phyloP scores from a whole-genome alignment of 2,329 filamentous ascomycete genomes.

The Trichoderma atrobrunneum region DNA sequence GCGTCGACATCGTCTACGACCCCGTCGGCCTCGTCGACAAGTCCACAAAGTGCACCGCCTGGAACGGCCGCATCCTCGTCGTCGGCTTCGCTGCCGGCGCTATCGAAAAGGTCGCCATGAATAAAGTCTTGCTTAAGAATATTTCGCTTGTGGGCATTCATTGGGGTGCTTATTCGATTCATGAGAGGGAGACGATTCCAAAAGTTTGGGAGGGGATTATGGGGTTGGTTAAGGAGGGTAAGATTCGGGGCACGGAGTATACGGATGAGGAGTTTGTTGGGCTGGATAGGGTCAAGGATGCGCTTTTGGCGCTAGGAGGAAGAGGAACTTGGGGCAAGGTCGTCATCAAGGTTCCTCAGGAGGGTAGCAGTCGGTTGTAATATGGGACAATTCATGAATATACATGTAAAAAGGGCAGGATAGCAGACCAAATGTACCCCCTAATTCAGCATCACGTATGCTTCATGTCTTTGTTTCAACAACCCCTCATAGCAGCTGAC shows the following conservation, averaged over 20 bases:
- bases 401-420: neutral
- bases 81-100: conserved; percentile 74
- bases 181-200: conserved; percentile 68
- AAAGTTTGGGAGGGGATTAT: conserved; percentile 82
- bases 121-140: conserved; percentile 90
- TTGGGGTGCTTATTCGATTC: conserved; percentile 80
- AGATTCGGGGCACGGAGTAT: conserved; percentile 80
- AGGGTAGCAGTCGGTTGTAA: conserved; percentile 56
- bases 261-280: conserved; percentile 79
- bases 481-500: neutral
- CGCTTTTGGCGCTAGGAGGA: conserved; percentile 72
- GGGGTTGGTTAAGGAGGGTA: conserved; percentile 70
- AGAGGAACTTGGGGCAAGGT: conserved; percentile 96
- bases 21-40: conserved; percentile 86
- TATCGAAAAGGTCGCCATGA: conserved; percentile 91
- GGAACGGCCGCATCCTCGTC: conserved; percentile 85
- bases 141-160: conserved; percentile 85
- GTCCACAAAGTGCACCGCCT: conserved; percentile 86
- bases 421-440: neutral
- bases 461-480: neutral
- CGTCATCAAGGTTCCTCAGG: conserved; percentile 78
- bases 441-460: neutral
- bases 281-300: conserved; percentile 72
- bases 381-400: conserved; percentile 1
- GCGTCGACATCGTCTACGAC: conserved; percentile 93